A percentile compares a stretch with the other conserved stretches of the same genome.
Conservation (phyloP, 2,329 filamentous ascomycete genomes). For the Berkeleyomyces rouxiae region DNA sequence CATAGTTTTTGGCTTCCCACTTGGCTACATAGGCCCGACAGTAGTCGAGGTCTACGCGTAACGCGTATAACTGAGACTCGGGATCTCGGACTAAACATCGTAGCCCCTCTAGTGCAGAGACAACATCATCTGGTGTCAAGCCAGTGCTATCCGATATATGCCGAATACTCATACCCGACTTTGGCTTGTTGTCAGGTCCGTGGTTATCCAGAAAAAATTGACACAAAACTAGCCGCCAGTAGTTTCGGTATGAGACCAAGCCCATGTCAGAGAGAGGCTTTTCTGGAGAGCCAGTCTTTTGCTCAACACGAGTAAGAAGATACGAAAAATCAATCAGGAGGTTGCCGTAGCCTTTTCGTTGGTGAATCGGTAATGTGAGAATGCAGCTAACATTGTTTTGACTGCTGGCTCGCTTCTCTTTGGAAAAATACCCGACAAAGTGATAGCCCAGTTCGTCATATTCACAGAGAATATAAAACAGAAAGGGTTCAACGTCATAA, state of each 20-base stretch:
- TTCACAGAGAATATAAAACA: slow-evolving; percentile 95
- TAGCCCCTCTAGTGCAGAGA: slow-evolving; percentile 80
- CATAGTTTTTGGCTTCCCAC: slow-evolving; percentile 78
- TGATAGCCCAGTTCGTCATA: slow-evolving; percentile 85
- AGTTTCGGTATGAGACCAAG: slow-evolving; percentile 89
- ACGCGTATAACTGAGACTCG: slow-evolving; percentile 71
- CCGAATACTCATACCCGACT: slow-evolving; percentile 37
- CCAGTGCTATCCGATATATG: slow-evolving; percentile 77
- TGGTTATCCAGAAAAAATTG: slow-evolving; percentile 50
- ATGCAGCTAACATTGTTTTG: slow-evolving; percentile 98
- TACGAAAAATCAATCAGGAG: slow-evolving; percentile 98
- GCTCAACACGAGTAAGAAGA: slow-evolving; percentile 78
- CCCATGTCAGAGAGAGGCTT: slow-evolving; percentile 98
- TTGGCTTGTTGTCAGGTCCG: slow-evolving; percentile 20
- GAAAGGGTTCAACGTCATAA: slow-evolving; percentile 91
- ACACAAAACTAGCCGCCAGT: slow-evolving; percentile 84
- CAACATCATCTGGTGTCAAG: slow-evolving; percentile 90
- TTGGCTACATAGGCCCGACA: slow-evolving; percentile 77
- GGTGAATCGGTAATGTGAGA: slow-evolving; percentile 85
- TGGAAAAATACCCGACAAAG: slow-evolving; percentile 98
- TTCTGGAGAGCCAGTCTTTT: slow-evolving; percentile 88
- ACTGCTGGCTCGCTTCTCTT: slow-evolving; percentile 87
- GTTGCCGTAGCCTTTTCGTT: slow-evolving; percentile 92
- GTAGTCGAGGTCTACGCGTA: slow-evolving; percentile 71
- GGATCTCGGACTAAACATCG: slow-evolving; percentile 82